These are phyloP conservation scores for Paecilomyces variotii DNA, from an alignment of 2,329 filamentous ascomycete species.

Conservation along the genomic window DNA sequence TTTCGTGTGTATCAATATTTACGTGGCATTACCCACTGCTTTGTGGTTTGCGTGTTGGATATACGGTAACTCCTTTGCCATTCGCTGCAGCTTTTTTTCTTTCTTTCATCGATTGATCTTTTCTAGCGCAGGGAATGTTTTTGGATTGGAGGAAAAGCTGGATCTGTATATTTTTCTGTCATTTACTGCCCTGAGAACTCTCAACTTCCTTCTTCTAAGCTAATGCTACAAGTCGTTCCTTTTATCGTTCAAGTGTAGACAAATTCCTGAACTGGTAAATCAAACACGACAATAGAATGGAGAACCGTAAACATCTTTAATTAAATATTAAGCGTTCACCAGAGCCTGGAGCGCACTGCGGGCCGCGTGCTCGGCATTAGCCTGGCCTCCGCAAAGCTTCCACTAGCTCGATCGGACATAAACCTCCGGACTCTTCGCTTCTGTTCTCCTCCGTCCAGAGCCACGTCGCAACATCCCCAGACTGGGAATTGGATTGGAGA, in stretches of 20 bases:
- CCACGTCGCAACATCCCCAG: constrained; percentile 4
- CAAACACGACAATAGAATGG: background rate
- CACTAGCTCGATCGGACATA: background rate
- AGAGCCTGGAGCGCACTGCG: background rate
- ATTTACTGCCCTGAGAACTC: background rate
- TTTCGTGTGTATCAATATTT: background rate
- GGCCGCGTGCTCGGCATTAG: background rate
- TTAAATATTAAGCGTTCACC: background rate
- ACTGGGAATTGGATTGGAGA: background rate
- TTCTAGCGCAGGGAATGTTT: background rate
- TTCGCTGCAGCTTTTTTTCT: background rate
- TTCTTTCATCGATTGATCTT: background rate
- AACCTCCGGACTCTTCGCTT: constrained; percentile 12
- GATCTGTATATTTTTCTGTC: background rate
- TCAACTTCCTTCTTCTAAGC: background rate
- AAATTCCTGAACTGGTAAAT: background rate
- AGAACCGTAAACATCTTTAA: no score
- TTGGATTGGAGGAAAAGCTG: background rate
- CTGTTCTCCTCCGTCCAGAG: constrained; percentile 1
- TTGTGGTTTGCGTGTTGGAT: background rate
- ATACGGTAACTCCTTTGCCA: background rate
- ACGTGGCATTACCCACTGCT: background rate
- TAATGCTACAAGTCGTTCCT: background rate
- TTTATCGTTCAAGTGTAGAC: background rate
- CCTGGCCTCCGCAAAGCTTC: background rate